phyloP scores from a whole-genome alignment of 2,329 filamentous ascomycete species.

The Xylaria sp. region DNA sequence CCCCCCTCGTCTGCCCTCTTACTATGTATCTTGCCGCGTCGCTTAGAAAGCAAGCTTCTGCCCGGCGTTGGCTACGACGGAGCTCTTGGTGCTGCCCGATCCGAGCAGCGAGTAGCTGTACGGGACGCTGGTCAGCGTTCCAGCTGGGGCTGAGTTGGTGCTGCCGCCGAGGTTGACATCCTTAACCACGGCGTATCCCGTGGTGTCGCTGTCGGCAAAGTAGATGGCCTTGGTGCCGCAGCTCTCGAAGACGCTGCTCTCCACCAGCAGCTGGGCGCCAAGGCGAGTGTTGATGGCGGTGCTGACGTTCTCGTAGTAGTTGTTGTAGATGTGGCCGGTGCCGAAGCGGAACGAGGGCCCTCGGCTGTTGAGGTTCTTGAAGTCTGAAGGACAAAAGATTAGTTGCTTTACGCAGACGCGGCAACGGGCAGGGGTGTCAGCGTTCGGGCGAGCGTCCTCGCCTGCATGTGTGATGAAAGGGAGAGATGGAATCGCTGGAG shows the following conservation, averaged over 20 bases:
- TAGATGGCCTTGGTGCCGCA: constrained; percentile 44
- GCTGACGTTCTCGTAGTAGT: constrained; percentile 54
- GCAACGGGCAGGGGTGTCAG: background rate
- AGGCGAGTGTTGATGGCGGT: constrained; percentile 62
- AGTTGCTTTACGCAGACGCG: background rate
- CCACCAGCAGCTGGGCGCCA: constrained; percentile 62
- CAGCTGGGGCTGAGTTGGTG: constrained; percentile 60
- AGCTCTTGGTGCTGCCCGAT: constrained; percentile 57
- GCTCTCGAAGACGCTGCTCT: constrained; percentile 55
- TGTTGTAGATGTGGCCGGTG: constrained; percentile 62
- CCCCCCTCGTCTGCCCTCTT: background rate
- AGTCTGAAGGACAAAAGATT: constrained; percentile 16
- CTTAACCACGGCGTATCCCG: constrained; percentile 55
- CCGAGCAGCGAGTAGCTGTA: constrained; percentile 67
- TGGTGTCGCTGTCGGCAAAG: constrained; percentile 53
- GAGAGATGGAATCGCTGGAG: background rate
- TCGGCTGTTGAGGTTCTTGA: constrained; percentile 63
- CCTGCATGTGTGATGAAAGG: background rate
- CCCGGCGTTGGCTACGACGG: constrained; percentile 55
- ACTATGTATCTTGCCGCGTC: background rate
- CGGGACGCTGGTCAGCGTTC: constrained; percentile 62
- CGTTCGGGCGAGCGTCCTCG: background rate
- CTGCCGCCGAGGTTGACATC: constrained; percentile 59
- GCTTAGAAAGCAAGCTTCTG: constrained; percentile 46
- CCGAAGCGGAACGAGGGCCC: constrained; percentile 67